phyloP scores from a whole-genome alignment of 495 filamentous ascomycete genomes.

The Aspergillus kassunensis region DNA sequence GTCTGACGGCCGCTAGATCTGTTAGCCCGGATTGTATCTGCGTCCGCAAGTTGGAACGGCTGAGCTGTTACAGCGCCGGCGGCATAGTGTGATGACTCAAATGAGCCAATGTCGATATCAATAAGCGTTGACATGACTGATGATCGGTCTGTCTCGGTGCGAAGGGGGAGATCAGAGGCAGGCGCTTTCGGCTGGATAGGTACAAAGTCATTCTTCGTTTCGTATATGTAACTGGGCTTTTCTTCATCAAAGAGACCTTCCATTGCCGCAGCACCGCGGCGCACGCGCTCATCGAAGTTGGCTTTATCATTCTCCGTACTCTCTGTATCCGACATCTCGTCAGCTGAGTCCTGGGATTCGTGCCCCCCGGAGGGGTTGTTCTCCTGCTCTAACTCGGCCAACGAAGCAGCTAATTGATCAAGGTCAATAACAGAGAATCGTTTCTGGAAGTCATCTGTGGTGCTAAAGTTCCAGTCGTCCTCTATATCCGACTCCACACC shows the following conservation, averaged over 20 bases:
- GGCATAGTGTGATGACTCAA: constrained; percentile 46
- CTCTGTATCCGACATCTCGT: constrained; percentile 24
- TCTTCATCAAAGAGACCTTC: constrained; percentile 47
- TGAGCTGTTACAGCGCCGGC: constrained; percentile 40
- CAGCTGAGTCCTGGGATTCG: constrained; percentile 18
- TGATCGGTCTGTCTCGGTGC: constrained; percentile 44
- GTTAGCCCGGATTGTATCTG: constrained; percentile 49
- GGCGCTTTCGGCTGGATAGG: constrained; percentile 33
- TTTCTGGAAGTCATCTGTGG: constrained; percentile 77
- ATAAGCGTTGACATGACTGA: constrained; percentile 48
- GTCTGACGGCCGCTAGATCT: constrained; percentile 37
- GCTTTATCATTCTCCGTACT: constrained; percentile 38
- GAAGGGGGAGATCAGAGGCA: constrained; percentile 46
- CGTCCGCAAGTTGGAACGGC: constrained; percentile 47
- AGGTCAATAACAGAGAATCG: constrained; percentile 46
- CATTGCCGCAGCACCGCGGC: constrained; percentile 46
- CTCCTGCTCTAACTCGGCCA: constrained; percentile 36
- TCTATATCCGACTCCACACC: constrained; percentile 38
- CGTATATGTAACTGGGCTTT: constrained; percentile 44
- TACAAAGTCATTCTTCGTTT: constrained; percentile 46
- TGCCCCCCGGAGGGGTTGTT: constrained; percentile 26
- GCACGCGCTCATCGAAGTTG: constrained; percentile 47
- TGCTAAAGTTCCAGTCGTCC: constrained; percentile 92
- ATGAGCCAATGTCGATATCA: constrained; percentile 46
- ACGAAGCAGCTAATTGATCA: constrained; percentile 40